Evolutionary conservation across 345 rosid genomes (phyloP).

Genomic region (Garcia nutans): DNA sequence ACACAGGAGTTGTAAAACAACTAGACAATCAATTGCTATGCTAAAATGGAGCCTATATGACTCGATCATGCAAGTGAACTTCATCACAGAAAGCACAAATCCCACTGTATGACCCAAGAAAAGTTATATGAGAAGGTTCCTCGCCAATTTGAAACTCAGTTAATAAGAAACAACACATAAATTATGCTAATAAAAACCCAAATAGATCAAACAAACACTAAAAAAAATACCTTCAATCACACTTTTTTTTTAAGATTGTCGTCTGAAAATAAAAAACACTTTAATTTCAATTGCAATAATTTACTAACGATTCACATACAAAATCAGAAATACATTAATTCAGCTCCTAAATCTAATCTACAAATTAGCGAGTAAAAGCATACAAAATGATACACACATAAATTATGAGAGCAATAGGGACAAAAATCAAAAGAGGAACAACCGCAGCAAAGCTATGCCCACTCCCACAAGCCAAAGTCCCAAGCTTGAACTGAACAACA

Average conservation of each 20-base stretch:
- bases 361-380: slow-evolving; percentile 56
- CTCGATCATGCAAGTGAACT: too few species aligned
- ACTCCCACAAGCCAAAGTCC: slow-evolving; percentile 65
- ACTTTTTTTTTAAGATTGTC: too few species aligned
- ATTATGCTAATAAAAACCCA: not conserved
- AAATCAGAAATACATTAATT: not conserved
- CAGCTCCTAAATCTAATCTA: not conserved
- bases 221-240: too few species aligned
- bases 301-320: not conserved
- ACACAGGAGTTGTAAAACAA: not conserved
- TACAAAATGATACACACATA: slow-evolving; percentile 56
- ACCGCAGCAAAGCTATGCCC: slow-evolving; percentile 62
- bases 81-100: too few species aligned
- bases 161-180: too few species aligned
- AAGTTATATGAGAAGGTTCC: too few species aligned
- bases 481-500: slow-evolving; percentile 79
- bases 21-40: too few species aligned
- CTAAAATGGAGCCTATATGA: too few species aligned
- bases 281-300: not conserved
- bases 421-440: slow-evolving; percentile 70
- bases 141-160: too few species aligned
- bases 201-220: not conserved
- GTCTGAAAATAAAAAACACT: not conserved
- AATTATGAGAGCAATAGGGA: slow-evolving; percentile 53
- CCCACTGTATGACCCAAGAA: too few species aligned